These are phyloP conservation scores for Colletotrichum orchidophilum DNA, from an alignment of 2,329 filamentous ascomycete genomes.

Conservation along the genomic window DNA sequence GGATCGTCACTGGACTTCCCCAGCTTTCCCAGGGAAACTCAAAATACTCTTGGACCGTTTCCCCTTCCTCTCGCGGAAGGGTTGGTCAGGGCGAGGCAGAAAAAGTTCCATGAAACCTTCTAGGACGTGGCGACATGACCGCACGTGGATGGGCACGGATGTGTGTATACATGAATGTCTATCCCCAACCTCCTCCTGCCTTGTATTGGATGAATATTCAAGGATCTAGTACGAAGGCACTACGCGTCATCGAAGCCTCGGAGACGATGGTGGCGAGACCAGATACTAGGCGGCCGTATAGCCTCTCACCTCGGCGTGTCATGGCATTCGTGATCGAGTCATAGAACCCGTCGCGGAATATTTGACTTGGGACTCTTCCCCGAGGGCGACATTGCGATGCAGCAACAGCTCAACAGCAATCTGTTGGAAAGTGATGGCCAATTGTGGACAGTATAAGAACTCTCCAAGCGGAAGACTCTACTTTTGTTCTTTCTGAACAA, in stretches of 20 bases:
- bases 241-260: background rate
- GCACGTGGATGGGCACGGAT: constrained; percentile 7
- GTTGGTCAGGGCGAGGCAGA: background rate
- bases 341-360: background rate
- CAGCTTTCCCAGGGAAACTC: background rate
- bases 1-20: constrained; percentile 1
- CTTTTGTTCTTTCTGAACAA: too few species aligned
- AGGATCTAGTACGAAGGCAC: background rate
- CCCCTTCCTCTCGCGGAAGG: too few species aligned
- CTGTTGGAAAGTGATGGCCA: too few species aligned
- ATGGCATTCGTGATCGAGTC: background rate
- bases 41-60: background rate
- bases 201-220: background rate
- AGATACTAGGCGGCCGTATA: background rate
- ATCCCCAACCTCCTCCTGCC: background rate
- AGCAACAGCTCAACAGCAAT: too few species aligned
- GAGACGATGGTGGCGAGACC: background rate
- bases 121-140: background rate
- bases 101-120: background rate
- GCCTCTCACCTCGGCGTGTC: background rate
- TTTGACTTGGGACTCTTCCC: too few species aligned
- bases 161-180: background rate
- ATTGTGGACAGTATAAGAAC: too few species aligned
- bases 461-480: too few species aligned
- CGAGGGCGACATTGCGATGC: too few species aligned